Conservation (phyloP, 768 basidiomycete species). For the Leccinum disarticulatum region DNA sequence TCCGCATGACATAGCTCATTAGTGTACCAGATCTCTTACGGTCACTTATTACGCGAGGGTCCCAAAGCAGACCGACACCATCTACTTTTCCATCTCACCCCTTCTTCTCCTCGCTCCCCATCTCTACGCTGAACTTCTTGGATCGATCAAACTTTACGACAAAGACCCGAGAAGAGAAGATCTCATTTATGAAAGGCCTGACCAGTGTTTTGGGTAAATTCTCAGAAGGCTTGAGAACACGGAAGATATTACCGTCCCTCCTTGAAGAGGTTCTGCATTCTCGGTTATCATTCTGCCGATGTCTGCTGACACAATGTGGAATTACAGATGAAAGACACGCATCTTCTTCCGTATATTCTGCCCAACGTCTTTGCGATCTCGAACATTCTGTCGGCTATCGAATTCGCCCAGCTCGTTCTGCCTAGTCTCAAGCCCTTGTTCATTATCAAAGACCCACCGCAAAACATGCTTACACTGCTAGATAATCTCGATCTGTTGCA, state of each 20-base stretch:
- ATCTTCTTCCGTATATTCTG: conserved; percentile 90
- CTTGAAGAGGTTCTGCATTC: conserved; percentile 78
- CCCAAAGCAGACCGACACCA: conserved; percentile 72
- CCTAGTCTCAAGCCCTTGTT: conserved; percentile 91
- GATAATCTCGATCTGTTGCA: conserved; percentile 88
- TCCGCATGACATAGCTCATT: conserved; percentile 5
- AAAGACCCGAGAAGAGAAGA: conserved; percentile 93
- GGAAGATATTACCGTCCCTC: conserved; percentile 89
- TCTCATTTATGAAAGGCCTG: conserved; percentile 93
- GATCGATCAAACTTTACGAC: conserved; percentile 94
- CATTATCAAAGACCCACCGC: conserved; percentile 88
- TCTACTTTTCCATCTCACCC: conserved; percentile 77
- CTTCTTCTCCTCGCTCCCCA: conserved; percentile 94
- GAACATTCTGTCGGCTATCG: conserved; percentile 66
- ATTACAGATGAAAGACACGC: conserved; percentile 85
- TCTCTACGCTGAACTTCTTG: conserved; percentile 93
- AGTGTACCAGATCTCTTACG: conserved; percentile 58
- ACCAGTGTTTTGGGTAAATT: conserved; percentile 79
- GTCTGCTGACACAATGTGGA: conserved; percentile 8
- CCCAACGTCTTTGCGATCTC: conserved; percentile 95
- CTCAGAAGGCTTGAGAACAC: conserved; percentile 78
- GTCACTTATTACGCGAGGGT: conserved; percentile 78
- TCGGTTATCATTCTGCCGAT: neutral
- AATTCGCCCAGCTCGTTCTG: conserved; percentile 80
- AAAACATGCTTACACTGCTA: conserved; percentile 92